Conservation (phyloP, 805 yeast genomes). For the Pichia nanzhaoensis region DNA sequence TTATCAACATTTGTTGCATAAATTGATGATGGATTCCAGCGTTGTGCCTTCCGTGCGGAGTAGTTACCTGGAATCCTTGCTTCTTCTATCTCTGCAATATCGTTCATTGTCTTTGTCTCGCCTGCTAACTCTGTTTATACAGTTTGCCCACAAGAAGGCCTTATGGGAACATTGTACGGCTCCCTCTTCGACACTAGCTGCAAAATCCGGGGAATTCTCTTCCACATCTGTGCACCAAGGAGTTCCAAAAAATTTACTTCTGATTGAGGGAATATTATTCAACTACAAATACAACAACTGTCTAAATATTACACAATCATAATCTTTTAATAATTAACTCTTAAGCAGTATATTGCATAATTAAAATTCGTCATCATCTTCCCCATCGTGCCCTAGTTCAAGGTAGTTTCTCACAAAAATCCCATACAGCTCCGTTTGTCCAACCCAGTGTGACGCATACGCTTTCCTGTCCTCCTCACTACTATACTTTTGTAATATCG, state of each 20-base stretch:
- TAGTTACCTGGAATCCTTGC: constrained; percentile 44
- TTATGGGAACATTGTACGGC: too few species aligned
- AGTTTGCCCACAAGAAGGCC: background rate
- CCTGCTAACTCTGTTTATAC: background rate
- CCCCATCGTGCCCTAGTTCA: constrained; percentile 1
- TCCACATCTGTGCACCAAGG: too few species aligned
- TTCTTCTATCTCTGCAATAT: constrained; percentile 33
- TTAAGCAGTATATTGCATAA: too few species aligned
- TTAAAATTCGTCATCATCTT: too few species aligned
- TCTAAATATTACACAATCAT: too few species aligned
- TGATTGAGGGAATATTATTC: too few species aligned
- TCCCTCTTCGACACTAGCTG: background rate
- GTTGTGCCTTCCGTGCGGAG: constrained; percentile 46
- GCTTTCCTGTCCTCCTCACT: constrained; percentile 12
- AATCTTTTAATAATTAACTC: too few species aligned
- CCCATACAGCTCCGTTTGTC: constrained; percentile 14
- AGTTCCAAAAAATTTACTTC: too few species aligned
- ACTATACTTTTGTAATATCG: constrained; percentile 11
- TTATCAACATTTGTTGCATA: constrained; percentile 10
- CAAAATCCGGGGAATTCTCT: too few species aligned
- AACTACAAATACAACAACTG: too few species aligned
- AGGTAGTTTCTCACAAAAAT: constrained; percentile 15
- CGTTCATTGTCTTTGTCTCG: background rate
- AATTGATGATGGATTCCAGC: constrained; percentile 36
- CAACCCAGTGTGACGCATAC: constrained; percentile 14